Base-by-base conservation (phyloP, 2,329 filamentous ascomycete genomes). In the Gremmenia infestans region DNA sequence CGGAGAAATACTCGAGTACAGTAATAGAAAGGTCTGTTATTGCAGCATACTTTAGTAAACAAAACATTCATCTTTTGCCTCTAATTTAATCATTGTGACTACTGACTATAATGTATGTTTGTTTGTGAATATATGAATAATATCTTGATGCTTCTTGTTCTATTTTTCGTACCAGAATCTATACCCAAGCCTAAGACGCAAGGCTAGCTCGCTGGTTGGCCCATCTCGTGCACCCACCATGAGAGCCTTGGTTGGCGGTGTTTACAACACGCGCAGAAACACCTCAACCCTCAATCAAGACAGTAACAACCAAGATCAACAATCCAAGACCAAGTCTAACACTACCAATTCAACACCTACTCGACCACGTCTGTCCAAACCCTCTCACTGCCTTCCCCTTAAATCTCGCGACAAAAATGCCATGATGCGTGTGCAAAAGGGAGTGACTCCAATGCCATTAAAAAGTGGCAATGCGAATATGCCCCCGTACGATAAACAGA, bases 401-500 rank as follows among this genome's bases (percentile, higher is more conserved):
- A 60, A 63, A 43, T 50, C 60, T 9, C 56, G 62, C 35, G 68
- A 69, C 52, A 52, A 64, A 70, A 74, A 77, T 78, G 75, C 67
- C 70, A 77, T 75, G 68, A 76, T 72, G 71, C 72, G 72, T 69
- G 72, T 64, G 48, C 63, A 64, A n/a, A 67, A 67, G 58, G 55
- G 55, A 46, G 37, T 39, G 19, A 58, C 59, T 50, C 62, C 63
- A 50, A 53, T 64, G 39, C 57, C 55, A 46, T 53, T 62, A 19
- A 67, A 62, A 53, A 62, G 57, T 55, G 60, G 62, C 51, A 68
- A 65, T 62, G 57, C 62, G 37, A 70, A 67, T 52, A 70, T 76
- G 68, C 76, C 81, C 72, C 73, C 73, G 59, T 71, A 71, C 68
- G 77, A 81, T 72, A 80, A 77, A 73, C 77, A 75, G 52, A 75